Base-by-base conservation (phyloP, 805 yeast species). In the Zygotorulaspora sp. region DNA sequence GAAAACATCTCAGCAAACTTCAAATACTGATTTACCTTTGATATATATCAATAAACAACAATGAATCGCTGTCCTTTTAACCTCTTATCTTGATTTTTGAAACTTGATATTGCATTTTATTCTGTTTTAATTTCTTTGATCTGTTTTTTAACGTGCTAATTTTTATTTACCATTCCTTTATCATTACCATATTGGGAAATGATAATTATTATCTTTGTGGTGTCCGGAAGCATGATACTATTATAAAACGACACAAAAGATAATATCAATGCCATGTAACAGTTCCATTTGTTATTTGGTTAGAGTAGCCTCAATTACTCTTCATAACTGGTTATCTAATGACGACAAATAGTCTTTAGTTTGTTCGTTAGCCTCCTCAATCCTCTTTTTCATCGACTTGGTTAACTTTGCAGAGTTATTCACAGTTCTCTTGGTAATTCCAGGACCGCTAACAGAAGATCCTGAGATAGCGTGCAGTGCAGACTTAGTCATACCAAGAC, bases 401-500 rank as follows among this genome's bases (percentile, higher is more conserved):
- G 83, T 70, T 66, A 83, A 58, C 45, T 74, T 72, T 2, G 86
- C 80, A 38, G 61, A 67, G 16, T 78, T 77, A 33, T 72, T 72
- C 1, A 61, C 55, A 46, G 68, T 72, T 12, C 65, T 52, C 42
- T 56, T 50, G 44, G 30, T 47, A 43, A 40, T 45, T n/a, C 44
- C 32, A 1, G 37, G 15, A 1, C 56, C 41, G 42, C 38, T 45
- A 13, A 43, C 32, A 1, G 37, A 15, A 1, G 57, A 40, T 10
- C 61, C 61, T 13, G 57, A 45, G 11, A 45, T 52, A 17, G n/a
- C 22, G 5, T 32, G 32, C 5, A 40, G 12, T 27, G 54, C 33
- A 1, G 57, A 37, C 19, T 41, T 45, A 9, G 78, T 69, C 86
- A 85, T 77, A 3, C 96, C 95, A 33, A 87, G 53, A 0, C 96